These are phyloP conservation scores for Cryphonectria japonica DNA, from an alignment of 2,329 filamentous ascomycete genomes.

Conservation along the genomic window DNA sequence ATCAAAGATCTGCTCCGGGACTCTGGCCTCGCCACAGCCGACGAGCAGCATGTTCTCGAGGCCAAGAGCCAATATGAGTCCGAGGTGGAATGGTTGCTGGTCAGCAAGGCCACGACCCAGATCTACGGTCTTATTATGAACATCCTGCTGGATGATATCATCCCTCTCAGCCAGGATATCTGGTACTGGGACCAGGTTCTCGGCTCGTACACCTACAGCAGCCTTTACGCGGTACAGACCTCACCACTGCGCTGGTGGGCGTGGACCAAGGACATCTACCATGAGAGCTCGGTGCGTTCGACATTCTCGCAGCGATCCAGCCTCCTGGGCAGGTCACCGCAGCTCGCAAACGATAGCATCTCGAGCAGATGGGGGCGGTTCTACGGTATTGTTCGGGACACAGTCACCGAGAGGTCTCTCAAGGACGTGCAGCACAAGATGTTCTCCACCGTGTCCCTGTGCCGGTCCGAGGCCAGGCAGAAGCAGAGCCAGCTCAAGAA, in stretches of 20 bases:
- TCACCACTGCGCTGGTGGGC: slow-evolving; percentile 76
- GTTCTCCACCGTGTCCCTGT: slow-evolving; percentile 76
- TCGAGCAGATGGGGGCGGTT: slow-evolving; percentile 68
- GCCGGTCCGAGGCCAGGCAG: slow-evolving; percentile 72
- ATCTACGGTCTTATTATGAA: slow-evolving; percentile 81
- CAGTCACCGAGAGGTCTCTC: slow-evolving; percentile 73
- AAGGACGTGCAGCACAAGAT: slow-evolving; percentile 72
- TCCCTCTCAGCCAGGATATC: slow-evolving; percentile 82
- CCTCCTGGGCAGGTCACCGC: slow-evolving; percentile 24
- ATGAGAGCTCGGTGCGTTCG: slow-evolving; percentile 56
- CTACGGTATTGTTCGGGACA: slow-evolving; percentile 78
- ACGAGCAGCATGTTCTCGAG: slow-evolving; percentile 39
- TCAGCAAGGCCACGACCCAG: slow-evolving; percentile 91
- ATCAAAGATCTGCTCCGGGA: slow-evolving; percentile 67
- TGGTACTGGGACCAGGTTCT: slow-evolving; percentile 96
- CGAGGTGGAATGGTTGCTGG: slow-evolving; percentile 87
- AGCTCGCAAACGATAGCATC: slow-evolving; percentile 37
- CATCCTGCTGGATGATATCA: slow-evolving; percentile 78
- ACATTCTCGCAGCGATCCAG: slow-evolving; percentile 35
- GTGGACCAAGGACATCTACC: slow-evolving; percentile 72
- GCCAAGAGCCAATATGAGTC: slow-evolving; percentile 63
- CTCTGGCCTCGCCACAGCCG: slow-evolving; percentile 57
- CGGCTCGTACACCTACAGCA: slow-evolving; percentile 76
- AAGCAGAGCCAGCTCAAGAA: slow-evolving; percentile 75
- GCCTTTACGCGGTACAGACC: slow-evolving; percentile 84